Evolutionary conservation across 2,329 filamentous ascomycete species (phyloP).

Genomic region (Pseudonectria foliicola): DNA sequence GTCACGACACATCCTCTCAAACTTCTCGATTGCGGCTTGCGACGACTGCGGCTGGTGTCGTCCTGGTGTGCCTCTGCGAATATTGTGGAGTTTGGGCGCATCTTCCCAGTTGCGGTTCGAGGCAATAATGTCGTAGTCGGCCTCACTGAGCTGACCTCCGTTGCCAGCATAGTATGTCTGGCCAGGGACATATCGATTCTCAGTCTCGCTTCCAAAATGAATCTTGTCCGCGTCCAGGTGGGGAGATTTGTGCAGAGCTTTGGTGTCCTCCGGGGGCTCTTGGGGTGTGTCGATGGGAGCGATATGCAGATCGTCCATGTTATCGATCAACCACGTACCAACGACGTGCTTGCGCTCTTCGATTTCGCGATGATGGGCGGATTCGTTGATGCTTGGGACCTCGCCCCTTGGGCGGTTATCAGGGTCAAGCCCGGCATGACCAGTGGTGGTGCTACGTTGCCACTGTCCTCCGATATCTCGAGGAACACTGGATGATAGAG

Average conservation of each 20-base stretch:
- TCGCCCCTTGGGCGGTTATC: conserved; percentile 36
- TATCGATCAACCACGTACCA: conserved; percentile 40
- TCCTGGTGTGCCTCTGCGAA: conserved; percentile 26
- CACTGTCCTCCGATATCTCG: conserved; percentile 37
- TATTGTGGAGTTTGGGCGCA: conserved; percentile 39
- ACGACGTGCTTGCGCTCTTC: conserved; percentile 44
- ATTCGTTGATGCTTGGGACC: conserved; percentile 43
- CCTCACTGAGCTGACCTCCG: conserved; percentile 35
- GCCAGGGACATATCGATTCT: conserved; percentile 42
- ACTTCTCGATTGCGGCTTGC: conserved; percentile 46
- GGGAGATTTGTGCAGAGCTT: conserved; percentile 11
- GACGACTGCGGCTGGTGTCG: conserved; percentile 43
- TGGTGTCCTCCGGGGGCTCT: conserved; percentile 16
- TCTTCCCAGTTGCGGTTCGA: conserved; percentile 43
- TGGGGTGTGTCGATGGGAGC: conserved; percentile 19
- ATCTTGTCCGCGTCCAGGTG: conserved; percentile 36
- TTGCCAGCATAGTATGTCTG: conserved; percentile 42
- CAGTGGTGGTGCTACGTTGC: conserved; percentile 31
- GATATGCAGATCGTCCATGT: conserved; percentile 22
- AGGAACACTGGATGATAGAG: conserved; percentile 14
- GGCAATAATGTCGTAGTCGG: conserved; percentile 44
- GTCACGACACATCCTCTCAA: conserved; percentile 45
- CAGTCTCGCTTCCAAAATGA: conserved; percentile 38
- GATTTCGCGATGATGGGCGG: conserved; percentile 32
- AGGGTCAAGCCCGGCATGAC: conserved; percentile 42